These are phyloP conservation scores for Verticillium nubilum DNA, from an alignment of 2,329 filamentous ascomycete genomes.

Conservation along the genomic window DNA sequence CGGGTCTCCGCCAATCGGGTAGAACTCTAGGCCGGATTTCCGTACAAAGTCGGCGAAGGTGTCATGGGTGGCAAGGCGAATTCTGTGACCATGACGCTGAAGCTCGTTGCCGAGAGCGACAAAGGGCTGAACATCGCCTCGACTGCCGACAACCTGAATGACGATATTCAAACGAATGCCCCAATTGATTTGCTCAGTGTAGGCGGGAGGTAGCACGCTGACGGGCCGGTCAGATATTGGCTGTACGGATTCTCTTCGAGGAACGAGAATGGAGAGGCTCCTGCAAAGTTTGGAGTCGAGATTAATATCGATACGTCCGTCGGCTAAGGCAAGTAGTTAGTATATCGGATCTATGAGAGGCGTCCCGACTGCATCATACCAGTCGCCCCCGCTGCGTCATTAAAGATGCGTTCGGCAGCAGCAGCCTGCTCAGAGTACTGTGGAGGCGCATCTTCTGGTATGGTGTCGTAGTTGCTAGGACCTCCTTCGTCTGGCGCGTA, in stretches of 20 bases:
- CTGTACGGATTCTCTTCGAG: conserved; percentile 1
- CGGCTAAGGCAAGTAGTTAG: not conserved
- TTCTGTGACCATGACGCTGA: conserved; percentile 40
- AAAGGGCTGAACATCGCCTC: conserved; percentile 53
- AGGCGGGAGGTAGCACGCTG: conserved; percentile 1
- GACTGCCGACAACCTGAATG: conserved; percentile 47
- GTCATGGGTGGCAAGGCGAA: conserved; percentile 45
- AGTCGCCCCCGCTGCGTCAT: not conserved
- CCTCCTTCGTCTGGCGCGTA: not conserved
- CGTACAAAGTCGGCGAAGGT: conserved; percentile 44
- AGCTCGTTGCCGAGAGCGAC: conserved; percentile 45
- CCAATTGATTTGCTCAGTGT: not conserved
- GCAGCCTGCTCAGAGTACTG: not conserved
- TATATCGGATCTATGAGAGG: not conserved
- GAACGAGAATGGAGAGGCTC: conserved; percentile 7
- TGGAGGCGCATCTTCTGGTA: not conserved
- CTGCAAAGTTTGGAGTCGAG: conserved; percentile 9
- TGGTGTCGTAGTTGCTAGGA: not conserved
- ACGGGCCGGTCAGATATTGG: not conserved
- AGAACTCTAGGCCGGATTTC: conserved; percentile 44
- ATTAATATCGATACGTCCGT: conserved; percentile 10
- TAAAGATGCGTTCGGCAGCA: not conserved
- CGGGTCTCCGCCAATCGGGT: conserved; percentile 48
- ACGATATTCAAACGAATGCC: conserved; percentile 38
- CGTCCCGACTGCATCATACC: not conserved